These are phyloP conservation scores for Mucor circinelloides DNA, from an alignment of 371 early-diverging fungal species.

Conservation along the genomic window DNA sequence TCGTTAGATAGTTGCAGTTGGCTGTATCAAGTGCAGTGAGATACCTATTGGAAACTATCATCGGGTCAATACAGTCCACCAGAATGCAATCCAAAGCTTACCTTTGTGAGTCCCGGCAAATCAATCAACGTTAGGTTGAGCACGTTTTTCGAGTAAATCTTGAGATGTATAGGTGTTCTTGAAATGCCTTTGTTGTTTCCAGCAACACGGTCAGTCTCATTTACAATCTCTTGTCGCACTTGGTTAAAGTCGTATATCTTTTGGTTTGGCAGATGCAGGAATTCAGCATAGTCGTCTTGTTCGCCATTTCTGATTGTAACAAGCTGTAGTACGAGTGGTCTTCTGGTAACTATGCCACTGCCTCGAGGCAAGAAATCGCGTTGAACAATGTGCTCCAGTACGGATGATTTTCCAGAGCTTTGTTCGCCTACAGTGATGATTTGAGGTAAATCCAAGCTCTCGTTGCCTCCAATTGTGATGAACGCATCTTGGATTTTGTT, in stretches of 20 bases:
- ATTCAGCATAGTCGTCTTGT: conserved; percentile 68
- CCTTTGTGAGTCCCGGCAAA: conserved; percentile 92
- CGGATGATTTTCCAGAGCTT: conserved; percentile 92
- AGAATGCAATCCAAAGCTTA: conserved; percentile 16
- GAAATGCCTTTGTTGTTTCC: conserved; percentile 87
- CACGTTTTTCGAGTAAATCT: conserved; percentile 82
- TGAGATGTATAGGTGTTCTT: conserved; percentile 85
- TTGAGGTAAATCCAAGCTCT: conserved; percentile 89
- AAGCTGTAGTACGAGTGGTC: conserved; percentile 92
- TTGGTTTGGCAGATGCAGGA: conserved; percentile 74
- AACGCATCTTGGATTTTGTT: conserved; percentile 96
- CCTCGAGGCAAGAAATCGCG: conserved; percentile 93
- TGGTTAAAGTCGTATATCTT: conserved; percentile 79
- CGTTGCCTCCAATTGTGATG: conserved; percentile 70
- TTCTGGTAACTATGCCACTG: conserved; percentile 90
- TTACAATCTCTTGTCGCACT: conserved; percentile 84
- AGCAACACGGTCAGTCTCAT: conserved; percentile 86
- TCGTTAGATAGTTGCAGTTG: neutral
- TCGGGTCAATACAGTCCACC: neutral
- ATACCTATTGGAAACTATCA: conserved; percentile 48
- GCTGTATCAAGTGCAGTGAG: neutral
- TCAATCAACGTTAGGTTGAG: conserved; percentile 92
- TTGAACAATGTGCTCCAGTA: conserved; percentile 89
- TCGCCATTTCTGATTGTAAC: conserved; percentile 58
- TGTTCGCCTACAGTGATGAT: conserved; percentile 87